Base-by-base conservation (phyloP, 805 yeast genomes). In the Metschnikowia peoriensis region DNA sequence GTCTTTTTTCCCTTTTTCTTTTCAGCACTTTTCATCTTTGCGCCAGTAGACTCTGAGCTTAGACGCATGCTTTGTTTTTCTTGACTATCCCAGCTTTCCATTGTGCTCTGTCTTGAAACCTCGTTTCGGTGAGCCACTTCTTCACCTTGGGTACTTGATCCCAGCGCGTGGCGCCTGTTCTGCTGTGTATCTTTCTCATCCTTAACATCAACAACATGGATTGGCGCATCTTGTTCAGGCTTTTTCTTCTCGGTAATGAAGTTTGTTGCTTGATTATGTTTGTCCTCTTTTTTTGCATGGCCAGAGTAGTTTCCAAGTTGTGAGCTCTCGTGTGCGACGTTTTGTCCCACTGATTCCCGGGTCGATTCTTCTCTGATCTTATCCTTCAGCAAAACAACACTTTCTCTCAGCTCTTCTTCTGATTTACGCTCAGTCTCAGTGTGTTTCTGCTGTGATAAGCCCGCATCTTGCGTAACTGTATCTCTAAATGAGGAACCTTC, bases 1-100 rank as follows among this genome's bases (percentile, higher is more conserved):
- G 73, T 66, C 55, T 72, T 71, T 61, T 72, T 75, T 49, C 66
- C 61, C 45, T 68, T 58, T 41, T 55, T 61, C 58, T 60, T 64
- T 41, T 55, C 59, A 12, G 9, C 14, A 15, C 11, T 27, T 11
- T 41, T 54, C 6, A 51, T 40, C 14, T 41, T 49, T 15, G 46
- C 28, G 9, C 44, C 34, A 6, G 61, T 32, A 3, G 14, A 17
- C 28, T 47, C 50, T 12, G 27, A 40, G 15, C 38, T 16, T 7
- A 35, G n/a, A 16, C 61, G 27, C 57, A 59, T 3, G 56, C 56
- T 47, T 55, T 56, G 37, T 52, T 52, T 16, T 51, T 51, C 46
- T 43, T 39, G 7, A 22, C 38, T 37, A 28, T 29, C 40, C 44
- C 15, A 16, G 27, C 39, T 40, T 22, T 39, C 44, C 12, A 12